Evolutionary conservation across 2,329 filamentous ascomycete species (phyloP), one percentile per base, ranked within the genome.

Genomic region (Ilyonectria sp.): DNA sequence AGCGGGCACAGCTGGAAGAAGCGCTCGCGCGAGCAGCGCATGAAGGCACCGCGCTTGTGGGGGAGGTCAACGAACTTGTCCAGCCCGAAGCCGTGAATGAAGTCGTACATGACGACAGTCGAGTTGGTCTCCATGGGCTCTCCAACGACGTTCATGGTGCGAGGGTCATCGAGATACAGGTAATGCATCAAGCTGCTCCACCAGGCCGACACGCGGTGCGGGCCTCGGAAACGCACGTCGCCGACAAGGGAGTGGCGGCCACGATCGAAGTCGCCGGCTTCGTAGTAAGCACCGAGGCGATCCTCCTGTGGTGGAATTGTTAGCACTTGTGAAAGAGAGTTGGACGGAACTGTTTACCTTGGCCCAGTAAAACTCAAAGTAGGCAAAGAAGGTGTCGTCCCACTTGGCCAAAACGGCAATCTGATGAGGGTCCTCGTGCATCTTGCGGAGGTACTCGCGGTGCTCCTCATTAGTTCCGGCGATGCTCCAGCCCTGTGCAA

Each of bases 351-450:
- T 9, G 70, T 79, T 67, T 76, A 86, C 85, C 83, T 87, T 88
- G 72, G 90, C 91, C 92, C 92, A 95, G 79, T 94, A 95, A 2
- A 94, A 84, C 79, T 95, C 93, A 77, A 93, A 94, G 78, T 95
- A 95, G 0, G 92, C 90, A 78, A 95, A 95, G 54, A 84, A 87
- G 2, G 85, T 86, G 33, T 92, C 91, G 63, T 95, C 88, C 77
- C 94, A 95, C 29, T 87, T 86, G 7, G 90, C 93, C 65, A 95
- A 83, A 52, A 95, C 83, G 26, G 90, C 88, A 59, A 94, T 82
- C 69, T 91, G 88, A 79, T 95, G 93, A 31, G 91, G 89, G 77
- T 95, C 93, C 50, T 89, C 86, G 75, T 94, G 89, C 61, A 92
- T 85, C 70, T 87, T 87, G 33, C 87, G 85, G 58, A 94, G 85